These are phyloP conservation scores for Dimargaris xerosporica DNA, from an alignment of 192 early-diverging fungal species.

Conservation along the genomic window DNA sequence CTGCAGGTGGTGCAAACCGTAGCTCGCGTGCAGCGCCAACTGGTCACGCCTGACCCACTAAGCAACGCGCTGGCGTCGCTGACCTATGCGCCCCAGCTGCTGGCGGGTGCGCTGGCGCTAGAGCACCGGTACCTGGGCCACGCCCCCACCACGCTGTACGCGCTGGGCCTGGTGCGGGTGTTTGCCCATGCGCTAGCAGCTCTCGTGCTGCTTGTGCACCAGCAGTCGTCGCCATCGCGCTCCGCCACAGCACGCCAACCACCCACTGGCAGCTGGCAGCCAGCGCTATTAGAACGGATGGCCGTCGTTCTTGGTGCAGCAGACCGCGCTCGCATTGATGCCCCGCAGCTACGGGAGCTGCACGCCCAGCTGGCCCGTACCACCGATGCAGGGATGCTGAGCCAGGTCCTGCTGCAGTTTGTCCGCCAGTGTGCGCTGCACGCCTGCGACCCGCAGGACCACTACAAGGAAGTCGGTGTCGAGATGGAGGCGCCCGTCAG, in stretches of 20 bases:
- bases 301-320: neutral
- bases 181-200: slow-evolving; percentile 30
- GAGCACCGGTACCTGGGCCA: slow-evolving; percentile 34
- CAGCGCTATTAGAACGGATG: neutral
- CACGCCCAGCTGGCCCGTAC: neutral
- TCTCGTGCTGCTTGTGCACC: neutral
- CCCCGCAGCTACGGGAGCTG: neutral
- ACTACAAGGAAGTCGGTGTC: neutral
- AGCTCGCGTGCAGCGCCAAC: neutral
- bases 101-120: slow-evolving; percentile 29
- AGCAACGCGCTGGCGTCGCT: neutral
- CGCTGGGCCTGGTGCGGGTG: slow-evolving; percentile 28
- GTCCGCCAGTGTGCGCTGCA: neutral
- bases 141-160: slow-evolving; percentile 21
- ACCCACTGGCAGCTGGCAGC: neutral
- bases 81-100: slow-evolving; percentile 21
- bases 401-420: neutral
- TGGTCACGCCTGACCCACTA: slow-evolving; percentile 22
- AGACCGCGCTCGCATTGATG: neutral
- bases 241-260: neutral
- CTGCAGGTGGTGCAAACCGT: neutral
- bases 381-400: neutral
- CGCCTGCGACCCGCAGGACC: neutral
- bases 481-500: neutral
- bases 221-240: neutral